Conservation (phyloP, 2,329 filamentous ascomycete species). For the Aspergillus candidus region DNA sequence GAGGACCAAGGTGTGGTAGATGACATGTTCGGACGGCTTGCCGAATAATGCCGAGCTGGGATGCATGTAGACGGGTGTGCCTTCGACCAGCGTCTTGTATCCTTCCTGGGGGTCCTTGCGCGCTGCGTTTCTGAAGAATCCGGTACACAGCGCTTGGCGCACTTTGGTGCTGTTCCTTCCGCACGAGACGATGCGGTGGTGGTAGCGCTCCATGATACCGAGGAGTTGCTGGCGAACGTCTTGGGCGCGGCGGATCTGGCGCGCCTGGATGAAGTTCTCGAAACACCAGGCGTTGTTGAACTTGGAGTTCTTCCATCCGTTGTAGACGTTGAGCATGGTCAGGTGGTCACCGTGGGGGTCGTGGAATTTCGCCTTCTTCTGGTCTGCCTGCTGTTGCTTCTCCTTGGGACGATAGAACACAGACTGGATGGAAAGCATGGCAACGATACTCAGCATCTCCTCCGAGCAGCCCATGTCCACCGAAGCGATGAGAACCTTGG, state of each 20-base stretch:
- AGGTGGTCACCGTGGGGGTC: slow-evolving; percentile 92
- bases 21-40: slow-evolving; percentile 92
- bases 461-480: slow-evolving; percentile 87
- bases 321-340: slow-evolving; percentile 93
- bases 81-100: slow-evolving; percentile 95
- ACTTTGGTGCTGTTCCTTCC: slow-evolving; percentile 82
- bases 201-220: slow-evolving; percentile 89
- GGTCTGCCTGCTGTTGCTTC: slow-evolving; percentile 91
- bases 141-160: slow-evolving; percentile 79
- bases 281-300: slow-evolving; percentile 89
- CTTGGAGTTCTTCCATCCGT: slow-evolving; percentile 83
- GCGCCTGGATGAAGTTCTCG: slow-evolving; percentile 94
- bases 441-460: slow-evolving; percentile 88
- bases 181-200: slow-evolving; percentile 74
- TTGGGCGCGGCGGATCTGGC: slow-evolving; percentile 79
- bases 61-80: slow-evolving; percentile 91
- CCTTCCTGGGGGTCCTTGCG: slow-evolving; percentile 94
- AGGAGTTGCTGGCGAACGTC: slow-evolving; percentile 89
- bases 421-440: slow-evolving; percentile 80
- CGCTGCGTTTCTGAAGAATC: slow-evolving; percentile 93
- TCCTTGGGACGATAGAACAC: slow-evolving; percentile 96
- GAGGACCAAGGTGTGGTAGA: slow-evolving; percentile 63
- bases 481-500: slow-evolving; percentile 82
- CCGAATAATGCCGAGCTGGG: slow-evolving; percentile 88
- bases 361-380: slow-evolving; percentile 97